These are phyloP conservation scores for Amanita pseudoporphyria DNA, from an alignment of 768 basidiomycete species.

Conservation along the genomic window DNA sequence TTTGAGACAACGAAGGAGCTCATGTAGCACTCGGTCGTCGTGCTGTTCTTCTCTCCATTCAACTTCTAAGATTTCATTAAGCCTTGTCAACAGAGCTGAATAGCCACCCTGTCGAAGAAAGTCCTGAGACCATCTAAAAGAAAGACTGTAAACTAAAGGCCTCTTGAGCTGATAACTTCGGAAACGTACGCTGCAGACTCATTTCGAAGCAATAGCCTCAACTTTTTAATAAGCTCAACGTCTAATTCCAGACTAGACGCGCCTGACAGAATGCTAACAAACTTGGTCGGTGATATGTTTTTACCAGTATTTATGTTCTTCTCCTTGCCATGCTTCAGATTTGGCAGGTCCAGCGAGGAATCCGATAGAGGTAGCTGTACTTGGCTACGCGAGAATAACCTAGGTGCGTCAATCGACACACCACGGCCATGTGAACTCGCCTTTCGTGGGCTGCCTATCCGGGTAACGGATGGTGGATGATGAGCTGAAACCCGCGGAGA, in stretches of 20 bases:
- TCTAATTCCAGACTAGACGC: conserved; percentile 72
- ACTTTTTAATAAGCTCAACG: conserved; percentile 79
- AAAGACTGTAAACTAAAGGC: neutral
- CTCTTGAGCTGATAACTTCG: neutral
- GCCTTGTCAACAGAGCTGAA: conserved; percentile 64
- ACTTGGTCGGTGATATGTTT: conserved; percentile 52
- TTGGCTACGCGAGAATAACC: conserved; percentile 45
- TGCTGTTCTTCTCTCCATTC: conserved; percentile 99
- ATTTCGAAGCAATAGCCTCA: conserved; percentile 79
- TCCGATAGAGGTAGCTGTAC: conserved; percentile 32
- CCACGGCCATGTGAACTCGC: conserved; percentile 46
- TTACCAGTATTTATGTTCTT: conserved; percentile 35
- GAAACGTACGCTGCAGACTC: conserved; percentile 70
- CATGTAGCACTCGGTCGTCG: conserved; percentile 89
- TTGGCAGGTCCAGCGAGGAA: conserved; percentile 32
- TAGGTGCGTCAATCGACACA: conserved; percentile 45
- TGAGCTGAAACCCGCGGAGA: conserved; percentile 23
- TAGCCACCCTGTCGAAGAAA: conserved; percentile 85
- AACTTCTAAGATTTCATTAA: conserved; percentile 88
- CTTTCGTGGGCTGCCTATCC: conserved; percentile 25
- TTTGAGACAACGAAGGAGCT: conserved; percentile 89
- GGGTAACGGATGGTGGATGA: conserved; percentile 28
- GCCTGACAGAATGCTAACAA: conserved; percentile 56
- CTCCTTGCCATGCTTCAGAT: conserved; percentile 34
- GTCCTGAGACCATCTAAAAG: conserved; percentile 74